Evolutionary conservation across 257 asterid genomes (phyloP), one percentile per base, ranked within the genome.

Genomic region (Solanum piurae): DNA sequence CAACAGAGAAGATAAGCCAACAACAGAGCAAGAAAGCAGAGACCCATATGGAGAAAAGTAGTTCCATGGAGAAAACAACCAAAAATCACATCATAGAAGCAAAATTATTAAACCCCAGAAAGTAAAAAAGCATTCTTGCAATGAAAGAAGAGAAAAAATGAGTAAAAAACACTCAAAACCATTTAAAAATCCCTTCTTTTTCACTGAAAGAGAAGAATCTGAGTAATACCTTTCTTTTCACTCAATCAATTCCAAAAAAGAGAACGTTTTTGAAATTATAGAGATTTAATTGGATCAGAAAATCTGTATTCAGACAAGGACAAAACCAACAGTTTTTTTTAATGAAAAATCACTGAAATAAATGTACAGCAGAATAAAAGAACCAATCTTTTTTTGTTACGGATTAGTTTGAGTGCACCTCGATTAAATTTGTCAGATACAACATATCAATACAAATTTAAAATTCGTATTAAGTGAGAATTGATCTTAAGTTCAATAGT

Each of bases 11-110:
- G 58, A 88, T 87, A 85, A 91, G 91, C 79, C 88, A 91, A 87
- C 89, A 91, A 74, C 90, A 88, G 46, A 94, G 91, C 29, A 93
- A 89, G 91, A 92, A 91, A 85, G 92, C 73, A 62, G 88, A 83
- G 58, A 85, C 91, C 93, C 93, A 88, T 93, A 91, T 93, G 91
- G 90, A 86, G 90, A 91, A 82, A 88, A 85, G 89, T 46, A 93
- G 80, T 89, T 89, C 92, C 98, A 95, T 94, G 77, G 27, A 44
- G 33, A 89, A 91, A 86, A 79, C 87, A 46, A 85, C 42, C 66
- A 86, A 84, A 83, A 91, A 86, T 89, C 90, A 88, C 40, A 87
- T 87, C 89, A 87, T 74, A 44, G 25, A 72, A 44, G 80, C 90
- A 84, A 89, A 36, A 23, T 60, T 9, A 44, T 8, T 44, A 4